Evolutionary conservation across 148 eudicot species (phyloP).

Genomic region (Amaranthus hypochondriacus): DNA sequence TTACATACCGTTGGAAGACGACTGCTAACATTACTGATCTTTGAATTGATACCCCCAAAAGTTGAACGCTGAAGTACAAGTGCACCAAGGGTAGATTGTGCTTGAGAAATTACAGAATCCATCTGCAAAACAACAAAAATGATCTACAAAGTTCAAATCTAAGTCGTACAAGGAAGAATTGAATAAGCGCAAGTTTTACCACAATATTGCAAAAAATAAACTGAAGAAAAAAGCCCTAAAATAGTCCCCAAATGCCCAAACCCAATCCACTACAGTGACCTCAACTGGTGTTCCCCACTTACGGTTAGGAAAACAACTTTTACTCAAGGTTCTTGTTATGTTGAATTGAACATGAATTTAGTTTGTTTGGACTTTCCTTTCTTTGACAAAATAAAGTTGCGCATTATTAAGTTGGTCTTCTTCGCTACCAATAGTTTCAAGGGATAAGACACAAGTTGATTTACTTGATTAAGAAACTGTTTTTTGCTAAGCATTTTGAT

Average conservation of each 20-base stretch:
- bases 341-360: neutral
- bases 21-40: conserved; percentile 49
- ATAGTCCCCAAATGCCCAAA: neutral
- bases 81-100: conserved; percentile 45
- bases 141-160: neutral
- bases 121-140: conserved; percentile 24
- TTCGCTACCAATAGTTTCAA: no score
- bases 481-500: neutral
- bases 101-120: conserved; percentile 52
- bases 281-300: neutral
- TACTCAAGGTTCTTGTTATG: neutral
- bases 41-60: conserved; percentile 47
- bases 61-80: conserved; percentile 49
- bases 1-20: conserved; percentile 45
- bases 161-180: neutral
- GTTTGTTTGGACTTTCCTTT: neutral
- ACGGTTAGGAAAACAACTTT: neutral
- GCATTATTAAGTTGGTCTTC: no score
- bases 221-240: neutral
- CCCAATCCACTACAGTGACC: neutral
- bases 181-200: neutral
- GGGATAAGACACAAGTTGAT: no score
- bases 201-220: neutral
- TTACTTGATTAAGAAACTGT: no score
- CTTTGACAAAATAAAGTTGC: neutral